Evolutionary conservation across 2,329 filamentous ascomycete species (phyloP).

Genomic region (Didymella keratinophila): DNA sequence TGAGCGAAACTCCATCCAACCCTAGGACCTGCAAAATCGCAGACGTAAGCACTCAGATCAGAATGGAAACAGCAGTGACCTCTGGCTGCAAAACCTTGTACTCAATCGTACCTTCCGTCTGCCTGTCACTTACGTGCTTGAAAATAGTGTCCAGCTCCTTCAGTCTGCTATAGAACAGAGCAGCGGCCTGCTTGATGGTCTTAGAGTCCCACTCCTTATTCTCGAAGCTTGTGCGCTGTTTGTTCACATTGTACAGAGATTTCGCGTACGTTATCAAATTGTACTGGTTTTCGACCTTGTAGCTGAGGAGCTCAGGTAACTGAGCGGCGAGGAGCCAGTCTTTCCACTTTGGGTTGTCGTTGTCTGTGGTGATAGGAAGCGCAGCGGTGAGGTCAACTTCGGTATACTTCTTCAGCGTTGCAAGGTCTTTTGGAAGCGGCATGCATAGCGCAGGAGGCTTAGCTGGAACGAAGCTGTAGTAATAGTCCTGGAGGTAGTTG

Average conservation of each 20-base stretch:
- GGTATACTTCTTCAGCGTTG: conserved; percentile 9
- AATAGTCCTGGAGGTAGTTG: conserved; percentile 23
- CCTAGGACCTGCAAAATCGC: background rate
- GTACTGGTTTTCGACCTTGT: conserved; percentile 15
- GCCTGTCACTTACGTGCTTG: conserved; percentile 12
- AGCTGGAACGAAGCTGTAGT: conserved; percentile 20
- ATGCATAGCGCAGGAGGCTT: conserved; percentile 18
- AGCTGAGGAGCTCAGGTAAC: conserved; percentile 19
- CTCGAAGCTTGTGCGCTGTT: conserved; percentile 10
- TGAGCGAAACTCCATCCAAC: background rate
- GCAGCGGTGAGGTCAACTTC: conserved; percentile 14
- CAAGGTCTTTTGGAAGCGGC: conserved; percentile 11
- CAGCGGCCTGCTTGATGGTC: conserved; percentile 15
- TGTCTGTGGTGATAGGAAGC: conserved; percentile 10
- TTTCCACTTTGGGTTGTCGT: conserved; percentile 13
- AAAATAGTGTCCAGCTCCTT: conserved; percentile 13
- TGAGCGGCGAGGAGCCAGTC: conserved; percentile 20
- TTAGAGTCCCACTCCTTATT: conserved; percentile 6
- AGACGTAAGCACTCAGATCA: conserved; percentile 7
- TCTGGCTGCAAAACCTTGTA: conserved; percentile 18
- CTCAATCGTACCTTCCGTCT: conserved; percentile 18
- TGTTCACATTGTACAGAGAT: conserved; percentile 22
- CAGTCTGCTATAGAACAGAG: conserved; percentile 16
- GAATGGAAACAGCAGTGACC: conserved; percentile 18
- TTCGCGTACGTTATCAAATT: conserved; percentile 19